Evolutionary conservation across 768 basidiomycete species (phyloP), one percentile per base, ranked within the genome.

Genomic region (Cystobasidium ongulense): DNA sequence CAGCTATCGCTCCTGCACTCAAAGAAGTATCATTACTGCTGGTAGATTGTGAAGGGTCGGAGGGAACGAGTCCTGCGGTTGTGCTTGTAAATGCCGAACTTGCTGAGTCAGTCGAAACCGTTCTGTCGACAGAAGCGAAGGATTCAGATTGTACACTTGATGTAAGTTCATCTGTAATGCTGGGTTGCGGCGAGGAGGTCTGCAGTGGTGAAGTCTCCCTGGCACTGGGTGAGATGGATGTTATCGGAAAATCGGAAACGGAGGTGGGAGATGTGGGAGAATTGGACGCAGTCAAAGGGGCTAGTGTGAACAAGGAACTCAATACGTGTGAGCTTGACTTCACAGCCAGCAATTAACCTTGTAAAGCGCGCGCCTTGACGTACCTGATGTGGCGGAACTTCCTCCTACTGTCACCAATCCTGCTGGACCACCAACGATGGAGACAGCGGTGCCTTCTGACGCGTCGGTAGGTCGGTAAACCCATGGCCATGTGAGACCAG

Each of bases 401-500:
- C 65, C 65, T 50, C 65, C 65, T 52, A 67, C 25, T 4, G 41
- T 41, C n/a, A 52, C 17, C 25, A 67, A 50, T 10, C 43, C 38
- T 29, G 29, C 65, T 67, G 65, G 8, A 7, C 65, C 65, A 3
- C 50, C 65, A 31, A 67, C 36, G 27, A 67, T 50, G 27, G 65
- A 67, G 41, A 67, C 65, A 38, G 52, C 41, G 10, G 65, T 67
- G 29, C 65, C 65, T 1, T 8, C 65, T 11, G 15, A 25, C 25
- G 65, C 29, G 36, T 67, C 43, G 11, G 41, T 50, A 27, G 41
- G 41, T 17, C 15, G 31, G 27, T 27, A n/a, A 23, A 53, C 50
- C 65, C 65, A 67, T 29, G 65, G 65, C 65, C 65, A 67, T 27
- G 39, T 53, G 17, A 67, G 25, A 31, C 65, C 65, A 23, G 39